Percentiles rank a stretch among this genome's conserved stretches.
These are phyloP conservation scores for Gossypium davidsonii DNA, from an alignment of 441 rosid species.

Conservation along the genomic window DNA sequence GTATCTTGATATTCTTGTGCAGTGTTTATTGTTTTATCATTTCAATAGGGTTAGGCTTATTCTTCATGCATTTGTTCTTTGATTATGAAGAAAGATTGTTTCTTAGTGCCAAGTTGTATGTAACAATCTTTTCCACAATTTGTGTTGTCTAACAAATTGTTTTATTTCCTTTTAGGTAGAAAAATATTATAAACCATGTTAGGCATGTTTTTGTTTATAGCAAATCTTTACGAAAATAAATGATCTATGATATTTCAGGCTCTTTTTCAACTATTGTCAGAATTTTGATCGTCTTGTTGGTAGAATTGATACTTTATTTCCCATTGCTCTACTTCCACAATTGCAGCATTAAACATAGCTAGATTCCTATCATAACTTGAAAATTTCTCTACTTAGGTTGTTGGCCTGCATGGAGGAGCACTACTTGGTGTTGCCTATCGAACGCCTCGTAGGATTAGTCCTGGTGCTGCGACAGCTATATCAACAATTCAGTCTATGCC, in stretches of 20 bases:
- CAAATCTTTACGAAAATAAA: neutral
- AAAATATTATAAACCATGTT: neutral
- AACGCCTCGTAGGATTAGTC: constrained; percentile 77
- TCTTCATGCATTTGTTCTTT: neutral
- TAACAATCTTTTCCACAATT: neutral
- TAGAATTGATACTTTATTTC: neutral
- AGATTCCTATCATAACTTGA: constrained; percentile 9
- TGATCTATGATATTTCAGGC: neutral
- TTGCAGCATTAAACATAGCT: neutral
- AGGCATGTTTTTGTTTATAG: neutral
- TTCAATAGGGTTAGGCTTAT: neutral
- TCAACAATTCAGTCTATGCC: constrained; percentile 97
- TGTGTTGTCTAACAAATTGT: neutral
- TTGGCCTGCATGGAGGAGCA: constrained; percentile 95
- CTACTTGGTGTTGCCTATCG: constrained; percentile 94
- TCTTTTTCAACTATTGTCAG: neutral
- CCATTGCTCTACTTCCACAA: neutral
- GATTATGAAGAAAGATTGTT: constrained; percentile 5
- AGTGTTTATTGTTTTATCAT: constrained; percentile 4
- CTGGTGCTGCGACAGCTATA: constrained; percentile 86
- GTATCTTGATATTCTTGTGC: constrained; percentile 33
- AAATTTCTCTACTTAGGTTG: constrained; percentile 43
- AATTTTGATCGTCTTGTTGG: neutral
- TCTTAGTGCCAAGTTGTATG: neutral
- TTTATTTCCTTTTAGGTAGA: neutral